Evolutionary conservation across 1,139 yeast species (phyloP).

Genomic region (Protomyces inundatus): DNA sequence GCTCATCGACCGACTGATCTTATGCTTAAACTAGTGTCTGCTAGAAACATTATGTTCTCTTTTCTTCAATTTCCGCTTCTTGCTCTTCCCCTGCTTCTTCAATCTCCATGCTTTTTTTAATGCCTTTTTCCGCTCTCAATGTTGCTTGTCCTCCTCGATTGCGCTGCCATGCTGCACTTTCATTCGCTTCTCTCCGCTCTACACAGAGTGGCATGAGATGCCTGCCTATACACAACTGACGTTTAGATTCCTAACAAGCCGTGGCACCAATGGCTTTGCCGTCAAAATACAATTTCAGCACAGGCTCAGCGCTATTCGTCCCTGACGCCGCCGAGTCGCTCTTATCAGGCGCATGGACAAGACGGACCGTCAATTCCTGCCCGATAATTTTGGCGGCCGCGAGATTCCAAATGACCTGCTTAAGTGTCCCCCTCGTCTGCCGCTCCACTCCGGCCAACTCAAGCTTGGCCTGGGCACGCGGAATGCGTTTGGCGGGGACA

Average conservation of each 20-base stretch:
- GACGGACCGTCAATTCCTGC: neutral
- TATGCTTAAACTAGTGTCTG: neutral
- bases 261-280: too few relatives aligned
- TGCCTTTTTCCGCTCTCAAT: too few relatives aligned
- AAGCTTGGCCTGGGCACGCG: neutral
- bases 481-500: neutral
- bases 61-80: neutral
- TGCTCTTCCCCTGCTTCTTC: neutral
- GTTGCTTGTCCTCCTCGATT: too few relatives aligned
- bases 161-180: too few relatives aligned
- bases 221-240: too few relatives aligned
- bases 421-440: slow-evolving; percentile 28
- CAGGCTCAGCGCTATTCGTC: neutral
- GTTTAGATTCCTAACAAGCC: too few relatives aligned
- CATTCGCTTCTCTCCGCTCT: too few relatives aligned
- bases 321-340: neutral
- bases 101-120: neutral
- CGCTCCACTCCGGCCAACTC: neutral
- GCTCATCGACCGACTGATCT: too few relatives aligned
- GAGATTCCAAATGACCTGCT: slow-evolving; percentile 30
- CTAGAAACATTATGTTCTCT: neutral
- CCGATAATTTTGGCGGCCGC: slow-evolving; percentile 26
- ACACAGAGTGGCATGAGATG: too few relatives aligned
- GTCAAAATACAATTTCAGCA: neutral
- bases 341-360: neutral